phyloP scores from a whole-genome alignment of 805 yeast species.

The Candida pseudoglaebosa region DNA sequence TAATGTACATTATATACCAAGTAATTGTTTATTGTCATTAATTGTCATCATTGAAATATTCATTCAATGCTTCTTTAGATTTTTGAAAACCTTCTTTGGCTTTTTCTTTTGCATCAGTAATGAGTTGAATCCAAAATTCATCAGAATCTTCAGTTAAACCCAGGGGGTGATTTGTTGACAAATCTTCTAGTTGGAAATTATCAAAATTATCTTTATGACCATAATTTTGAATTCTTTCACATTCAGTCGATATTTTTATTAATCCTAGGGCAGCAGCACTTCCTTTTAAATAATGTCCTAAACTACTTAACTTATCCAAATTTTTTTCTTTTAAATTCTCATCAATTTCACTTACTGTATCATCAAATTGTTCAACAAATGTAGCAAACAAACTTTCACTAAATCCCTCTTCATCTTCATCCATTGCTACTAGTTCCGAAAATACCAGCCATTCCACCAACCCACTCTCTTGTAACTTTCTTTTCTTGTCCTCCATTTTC shows the following conservation, averaged over 20 bases:
- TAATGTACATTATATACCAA: neutral
- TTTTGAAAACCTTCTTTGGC: constrained; percentile 49
- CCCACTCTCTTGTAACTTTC: constrained; percentile 47
- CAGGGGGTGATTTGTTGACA: neutral
- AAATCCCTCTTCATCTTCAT: constrained; percentile 93
- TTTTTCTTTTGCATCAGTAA: constrained; percentile 49
- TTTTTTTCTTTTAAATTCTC: constrained; percentile 43
- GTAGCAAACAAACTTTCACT: constrained; percentile 73
- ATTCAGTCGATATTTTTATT: constrained; percentile 73
- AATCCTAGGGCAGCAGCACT: constrained; percentile 93
- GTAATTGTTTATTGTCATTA: constrained; percentile 6
- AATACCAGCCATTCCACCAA: constrained; percentile 86
- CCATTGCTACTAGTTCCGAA: constrained; percentile 88
- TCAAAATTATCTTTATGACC: constrained; percentile 54
- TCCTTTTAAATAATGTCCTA: constrained; percentile 94
- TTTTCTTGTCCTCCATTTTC: constrained; percentile 16
- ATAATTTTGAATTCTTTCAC: constrained; percentile 90
- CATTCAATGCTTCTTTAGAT: constrained; percentile 49
- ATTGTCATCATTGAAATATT: constrained; percentile 42
- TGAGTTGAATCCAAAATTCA: constrained; percentile 39
- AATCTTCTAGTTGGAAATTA: constrained; percentile 20
- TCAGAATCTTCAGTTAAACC: constrained; percentile 14
- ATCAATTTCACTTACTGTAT: constrained; percentile 72
- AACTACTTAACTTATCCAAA: constrained; percentile 58
- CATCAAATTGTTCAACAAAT: constrained; percentile 84